Conservation (phyloP, 1,284 basidiomycete genomes). For the Apiotrichum gracile region DNA sequence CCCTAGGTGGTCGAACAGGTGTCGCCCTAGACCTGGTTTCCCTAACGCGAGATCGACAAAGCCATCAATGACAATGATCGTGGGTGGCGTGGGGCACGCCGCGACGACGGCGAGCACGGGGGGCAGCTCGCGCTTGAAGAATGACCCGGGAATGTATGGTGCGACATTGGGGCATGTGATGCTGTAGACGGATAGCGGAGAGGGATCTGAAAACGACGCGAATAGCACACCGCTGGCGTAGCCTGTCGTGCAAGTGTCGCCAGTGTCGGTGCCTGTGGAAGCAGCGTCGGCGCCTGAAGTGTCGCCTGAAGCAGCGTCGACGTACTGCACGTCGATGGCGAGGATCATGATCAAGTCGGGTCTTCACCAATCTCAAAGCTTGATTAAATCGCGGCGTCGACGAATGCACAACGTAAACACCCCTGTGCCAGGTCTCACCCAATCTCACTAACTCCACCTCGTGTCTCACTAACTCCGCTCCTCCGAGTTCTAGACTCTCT, state of each 20-base stretch:
- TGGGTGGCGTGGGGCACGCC: background rate
- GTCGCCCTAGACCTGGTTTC: background rate
- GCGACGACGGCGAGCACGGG: background rate
- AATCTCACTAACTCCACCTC: too few relatives aligned
- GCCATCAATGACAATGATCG: background rate
- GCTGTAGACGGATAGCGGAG: background rate
- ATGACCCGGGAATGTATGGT: background rate
- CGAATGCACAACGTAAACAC: too few relatives aligned
- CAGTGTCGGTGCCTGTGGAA: background rate
- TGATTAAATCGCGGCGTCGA: too few relatives aligned
- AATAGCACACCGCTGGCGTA: conserved; percentile 1
- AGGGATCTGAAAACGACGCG: background rate
- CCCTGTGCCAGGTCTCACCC: too few relatives aligned
- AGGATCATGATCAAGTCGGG: too few relatives aligned
- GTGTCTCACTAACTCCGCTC: too few relatives aligned
- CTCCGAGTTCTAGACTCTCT: too few relatives aligned
- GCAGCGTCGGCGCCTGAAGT: too few relatives aligned
- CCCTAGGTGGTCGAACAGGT: background rate
- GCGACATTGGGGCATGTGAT: background rate
- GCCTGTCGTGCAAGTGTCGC: background rate
- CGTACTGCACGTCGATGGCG: background rate
- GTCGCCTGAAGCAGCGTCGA: too few relatives aligned
- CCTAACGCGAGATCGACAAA: conserved; percentile 2
- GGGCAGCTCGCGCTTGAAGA: conserved; percentile 5
- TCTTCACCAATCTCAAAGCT: too few relatives aligned